Base-by-base conservation (phyloP, 768 basidiomycete genomes). In the Calvatia gigantea region DNA sequence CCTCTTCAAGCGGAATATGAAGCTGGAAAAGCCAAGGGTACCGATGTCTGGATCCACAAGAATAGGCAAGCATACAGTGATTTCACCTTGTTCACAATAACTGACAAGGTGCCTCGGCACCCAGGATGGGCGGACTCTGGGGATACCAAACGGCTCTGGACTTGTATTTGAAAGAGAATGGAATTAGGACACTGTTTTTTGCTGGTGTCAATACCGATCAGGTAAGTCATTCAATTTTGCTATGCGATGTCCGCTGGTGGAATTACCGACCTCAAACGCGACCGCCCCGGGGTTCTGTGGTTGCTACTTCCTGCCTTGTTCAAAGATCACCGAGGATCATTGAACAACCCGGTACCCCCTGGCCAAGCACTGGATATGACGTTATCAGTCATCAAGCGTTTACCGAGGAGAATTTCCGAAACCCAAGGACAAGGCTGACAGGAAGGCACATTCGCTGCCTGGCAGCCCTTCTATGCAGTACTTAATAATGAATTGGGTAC, bases 41-140 rank as follows among this genome's bases (percentile, higher is more conserved):
- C 82, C 8, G 85, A 88, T 66, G 75, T 85, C 58, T 87, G 85
- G 85, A 82, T 87, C 48, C 81, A 87, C 66, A 88, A 87, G 67
- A 87, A 87, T 66, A 70, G 85, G 84, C 82, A 53, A 32, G 55
- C 57, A 14, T 53, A 14, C 32, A 54, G 11, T 29, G 37, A 12
- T 51, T 39, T n/a, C 6, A 29, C n/a, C 6, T 8, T 9, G 21
- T 9, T 21, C 41, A 21, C 9, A 11, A 11, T 25, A 7, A 42
- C 41, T 25, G 19, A 42, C 14, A 23, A 21, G 25, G 25, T 14
- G 41, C 41, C 31, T 12, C n/a, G 5, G 15, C 31, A 12, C 58
- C 51, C 32, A 85, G 85, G 47, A 84, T 85, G 79, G 84, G 84
- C 61, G 85, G 77, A 12, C 60, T 87, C 19, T 87, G 83, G 85